Conservation (phyloP, 139 green algal species). For the Ettlia oleoabundans region DNA sequence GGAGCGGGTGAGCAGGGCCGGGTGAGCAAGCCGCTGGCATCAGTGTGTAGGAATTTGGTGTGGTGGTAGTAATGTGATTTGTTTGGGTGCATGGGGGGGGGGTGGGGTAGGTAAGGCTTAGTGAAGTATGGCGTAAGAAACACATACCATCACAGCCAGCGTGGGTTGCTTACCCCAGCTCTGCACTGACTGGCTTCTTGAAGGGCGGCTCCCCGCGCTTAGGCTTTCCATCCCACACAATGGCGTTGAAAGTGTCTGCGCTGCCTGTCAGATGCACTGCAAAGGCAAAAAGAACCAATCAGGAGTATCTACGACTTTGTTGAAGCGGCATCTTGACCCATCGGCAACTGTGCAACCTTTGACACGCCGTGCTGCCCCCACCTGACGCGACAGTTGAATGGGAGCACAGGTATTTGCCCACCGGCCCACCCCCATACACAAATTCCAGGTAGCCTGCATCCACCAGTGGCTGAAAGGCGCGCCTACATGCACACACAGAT, state of each 20-base stretch:
- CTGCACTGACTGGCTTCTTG: slow-evolving; percentile 31
- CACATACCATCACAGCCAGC: background rate
- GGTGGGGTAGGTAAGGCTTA: too few relatives aligned
- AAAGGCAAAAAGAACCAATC: too few relatives aligned
- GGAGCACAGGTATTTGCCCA: slow-evolving; percentile 62
- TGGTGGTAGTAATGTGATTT: too few relatives aligned
- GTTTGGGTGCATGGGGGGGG: too few relatives aligned
- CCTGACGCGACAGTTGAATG: slow-evolving; percentile 62
- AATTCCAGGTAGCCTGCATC: slow-evolving; percentile 71
- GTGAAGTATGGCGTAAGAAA: too few relatives aligned
- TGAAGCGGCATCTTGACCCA: too few relatives aligned
- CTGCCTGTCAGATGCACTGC: slow-evolving; percentile 52
- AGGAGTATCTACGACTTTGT: too few relatives aligned
- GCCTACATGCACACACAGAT: slow-evolving; percentile 9
- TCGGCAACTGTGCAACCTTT: too few relatives aligned
- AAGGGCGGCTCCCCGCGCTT: slow-evolving; percentile 41
- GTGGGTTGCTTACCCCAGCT: slow-evolving; percentile 21
- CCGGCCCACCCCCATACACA: slow-evolving; percentile 73
- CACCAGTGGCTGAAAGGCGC: slow-evolving; percentile 69
- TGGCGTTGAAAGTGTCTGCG: slow-evolving; percentile 77
- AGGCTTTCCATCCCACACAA: slow-evolving; percentile 70
- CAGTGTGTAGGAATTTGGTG: too few relatives aligned
- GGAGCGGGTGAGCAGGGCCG: slow-evolving; percentile 42
- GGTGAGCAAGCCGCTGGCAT: background rate
- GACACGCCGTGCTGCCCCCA: background rate